Evolutionary conservation across 2,329 filamentous ascomycete species (phyloP).

Genomic region (Penicillium oxalicum): DNA sequence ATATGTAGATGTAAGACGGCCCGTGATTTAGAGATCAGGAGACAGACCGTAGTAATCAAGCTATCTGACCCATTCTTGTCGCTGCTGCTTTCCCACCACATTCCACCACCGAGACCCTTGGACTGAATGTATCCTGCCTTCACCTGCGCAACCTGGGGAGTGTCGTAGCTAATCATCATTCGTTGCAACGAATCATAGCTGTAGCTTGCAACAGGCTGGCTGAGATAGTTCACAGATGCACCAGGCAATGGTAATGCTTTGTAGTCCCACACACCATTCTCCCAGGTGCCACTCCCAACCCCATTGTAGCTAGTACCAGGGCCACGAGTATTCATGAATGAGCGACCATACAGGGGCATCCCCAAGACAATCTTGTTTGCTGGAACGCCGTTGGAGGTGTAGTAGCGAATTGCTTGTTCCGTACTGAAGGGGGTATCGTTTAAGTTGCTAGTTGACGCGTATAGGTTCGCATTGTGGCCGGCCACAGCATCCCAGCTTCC

Average conservation of each 20-base stretch:
- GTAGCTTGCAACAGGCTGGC: background rate
- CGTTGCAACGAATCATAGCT: background rate
- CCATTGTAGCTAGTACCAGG: conserved; percentile 64
- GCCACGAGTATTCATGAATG: conserved; percentile 72
- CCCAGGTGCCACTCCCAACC: conserved; percentile 73
- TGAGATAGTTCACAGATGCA: conserved; percentile 45
- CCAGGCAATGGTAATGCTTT: conserved; percentile 70
- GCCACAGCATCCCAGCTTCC: conserved; percentile 69
- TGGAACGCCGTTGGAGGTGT: conserved; percentile 58
- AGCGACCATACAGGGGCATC: conserved; percentile 89
- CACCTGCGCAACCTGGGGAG: background rate
- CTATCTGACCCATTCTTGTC: conserved; percentile 62
- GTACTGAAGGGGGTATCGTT: conserved; percentile 72
- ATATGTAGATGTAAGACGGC: no score
- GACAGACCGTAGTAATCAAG: conserved; percentile 48
- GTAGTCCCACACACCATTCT: conserved; percentile 79
- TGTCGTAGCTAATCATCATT: background rate
- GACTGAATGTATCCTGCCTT: conserved; percentile 54
- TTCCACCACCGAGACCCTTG: conserved; percentile 70
- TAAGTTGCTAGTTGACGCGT: conserved; percentile 52
- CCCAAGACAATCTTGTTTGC: conserved; percentile 73
- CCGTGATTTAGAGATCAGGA: no score
- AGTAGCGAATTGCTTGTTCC: conserved; percentile 62
- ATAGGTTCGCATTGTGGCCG: conserved; percentile 77
- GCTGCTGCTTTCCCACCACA: conserved; percentile 90